Base-by-base conservation (phyloP, 768 basidiomycete species). In the Rhizopogon vesiculosus region DNA sequence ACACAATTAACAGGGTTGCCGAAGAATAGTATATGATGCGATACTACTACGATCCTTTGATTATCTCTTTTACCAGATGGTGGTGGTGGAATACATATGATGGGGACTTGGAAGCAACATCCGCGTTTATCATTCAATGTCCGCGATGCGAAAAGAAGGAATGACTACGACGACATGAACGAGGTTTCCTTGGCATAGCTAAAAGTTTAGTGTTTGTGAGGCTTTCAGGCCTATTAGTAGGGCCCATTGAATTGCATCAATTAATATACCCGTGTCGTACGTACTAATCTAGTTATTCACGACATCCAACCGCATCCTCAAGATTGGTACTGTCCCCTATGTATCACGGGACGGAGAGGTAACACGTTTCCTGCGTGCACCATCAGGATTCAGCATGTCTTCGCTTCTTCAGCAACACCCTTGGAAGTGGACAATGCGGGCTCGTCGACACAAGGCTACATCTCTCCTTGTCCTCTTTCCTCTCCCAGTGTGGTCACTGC, bases 351-450 rank as follows among this genome's bases (percentile, higher is more conserved):
- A 49, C 4, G 35, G 13, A 38, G 12, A 46, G 68, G 54, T 64
- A 66, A 62, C 68, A 69, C 68, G 68, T 71, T 71, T 51, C 53
- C 29, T 45, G 29, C 61, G 55, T 57, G 66, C 60, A 50, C 48
- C 59, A 42, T 59, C 62, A 59, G 57, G 62, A 54, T 71, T 59
- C 62, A 59, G 57, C 64, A 54, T 71, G 68, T 57, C 50, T 60
- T 57, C 64, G 48, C 51, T 61, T 51, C 60, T 46, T 54, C 54
- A 38, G 57, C 62, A 56, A 45, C 64, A 59, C 42, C 58, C 66
- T 66, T 53, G 59, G 58, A 64, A 52, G 56, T 48, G 40, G 61
- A 66, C 69, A 60, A 69, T 69, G 68, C 69, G 61, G 61, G 66
- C 64, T 48, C 66, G 69, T 45, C 35, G 48, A 3, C 35, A 38